These are phyloP conservation scores for Monosporascus cannonballus DNA, from an alignment of 2,329 filamentous ascomycete genomes.

Conservation along the genomic window DNA sequence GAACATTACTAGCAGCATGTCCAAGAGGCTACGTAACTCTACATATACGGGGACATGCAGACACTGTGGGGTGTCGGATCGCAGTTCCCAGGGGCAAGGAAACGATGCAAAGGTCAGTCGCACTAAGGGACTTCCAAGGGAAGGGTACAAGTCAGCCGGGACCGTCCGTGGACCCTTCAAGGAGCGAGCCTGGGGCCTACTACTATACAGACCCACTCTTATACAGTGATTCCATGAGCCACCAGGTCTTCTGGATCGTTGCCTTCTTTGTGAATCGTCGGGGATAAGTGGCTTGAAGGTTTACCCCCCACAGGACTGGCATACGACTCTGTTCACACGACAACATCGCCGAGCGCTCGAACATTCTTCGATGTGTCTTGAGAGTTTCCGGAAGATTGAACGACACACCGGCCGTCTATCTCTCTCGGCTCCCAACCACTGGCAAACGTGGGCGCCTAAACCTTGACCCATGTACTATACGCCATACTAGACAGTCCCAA, in stretches of 20 bases:
- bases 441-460: constrained; percentile 11
- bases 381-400: constrained; percentile 15
- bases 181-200: constrained; percentile 9
- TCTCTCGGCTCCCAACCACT: constrained; percentile 11
- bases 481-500: constrained; percentile 12
- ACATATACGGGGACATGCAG: neutral
- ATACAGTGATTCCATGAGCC: constrained; percentile 13
- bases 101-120: constrained; percentile 12
- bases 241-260: constrained; percentile 12
- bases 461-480: constrained; percentile 18
- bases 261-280: constrained; percentile 10
- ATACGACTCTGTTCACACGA: neutral
- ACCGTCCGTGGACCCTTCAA: constrained; percentile 12
- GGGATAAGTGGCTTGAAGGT: constrained; percentile 12
- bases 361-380: constrained; percentile 11
- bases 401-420: constrained; percentile 13
- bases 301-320: constrained; percentile 10
- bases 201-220: constrained; percentile 16
- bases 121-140: constrained; percentile 13
- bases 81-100: constrained; percentile 14
- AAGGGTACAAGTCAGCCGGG: constrained; percentile 14
- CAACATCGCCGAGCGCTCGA: neutral
- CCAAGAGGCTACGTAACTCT: neutral
- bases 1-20: neutral
- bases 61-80: constrained; percentile 7